Conservation (phyloP, 768 basidiomycete species). For the Suillus weaverae region DNA sequence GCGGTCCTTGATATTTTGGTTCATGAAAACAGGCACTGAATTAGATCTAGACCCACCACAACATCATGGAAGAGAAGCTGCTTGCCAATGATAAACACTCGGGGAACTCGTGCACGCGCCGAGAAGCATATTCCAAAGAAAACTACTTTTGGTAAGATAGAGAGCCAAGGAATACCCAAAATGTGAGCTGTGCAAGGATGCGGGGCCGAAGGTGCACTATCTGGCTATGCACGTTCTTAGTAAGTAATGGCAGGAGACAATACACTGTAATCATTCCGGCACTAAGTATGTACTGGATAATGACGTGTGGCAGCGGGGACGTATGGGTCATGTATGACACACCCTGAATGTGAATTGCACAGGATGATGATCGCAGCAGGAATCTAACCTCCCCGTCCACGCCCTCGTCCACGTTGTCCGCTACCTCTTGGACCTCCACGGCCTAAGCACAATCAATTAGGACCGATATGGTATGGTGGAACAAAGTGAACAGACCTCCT, state of each 20-base stretch:
- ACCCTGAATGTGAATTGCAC: slow-evolving; percentile 1
- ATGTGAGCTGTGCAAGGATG: background rate
- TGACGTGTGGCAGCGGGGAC: background rate
- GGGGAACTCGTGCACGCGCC: background rate
- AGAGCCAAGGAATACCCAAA: background rate
- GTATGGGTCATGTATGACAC: slow-evolving; percentile 1
- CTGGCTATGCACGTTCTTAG: background rate
- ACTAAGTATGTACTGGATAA: background rate
- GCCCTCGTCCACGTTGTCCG: slow-evolving; percentile 30
- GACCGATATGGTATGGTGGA: background rate
- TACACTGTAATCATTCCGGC: slow-evolving; percentile 1
- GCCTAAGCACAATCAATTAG: slow-evolving; percentile 14
- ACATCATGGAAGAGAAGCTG: slow-evolving; percentile 1
- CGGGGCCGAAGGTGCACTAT: background rate
- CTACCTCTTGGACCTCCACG: slow-evolving; percentile 28
- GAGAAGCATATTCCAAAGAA: background rate
- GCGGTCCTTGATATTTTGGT: slow-evolving; percentile 3
- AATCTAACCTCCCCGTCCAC: slow-evolving; percentile 34
- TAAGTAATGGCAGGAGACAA: background rate
- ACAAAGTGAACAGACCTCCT: slow-evolving; percentile 39
- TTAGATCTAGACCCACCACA: background rate
- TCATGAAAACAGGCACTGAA: slow-evolving; percentile 1
- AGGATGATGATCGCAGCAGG: slow-evolving; percentile 3
- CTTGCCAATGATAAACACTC: background rate
- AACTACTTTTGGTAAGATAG: background rate